Evolutionary conservation across 805 yeast genomes (phyloP).

Genomic region (Candida ortonii): DNA sequence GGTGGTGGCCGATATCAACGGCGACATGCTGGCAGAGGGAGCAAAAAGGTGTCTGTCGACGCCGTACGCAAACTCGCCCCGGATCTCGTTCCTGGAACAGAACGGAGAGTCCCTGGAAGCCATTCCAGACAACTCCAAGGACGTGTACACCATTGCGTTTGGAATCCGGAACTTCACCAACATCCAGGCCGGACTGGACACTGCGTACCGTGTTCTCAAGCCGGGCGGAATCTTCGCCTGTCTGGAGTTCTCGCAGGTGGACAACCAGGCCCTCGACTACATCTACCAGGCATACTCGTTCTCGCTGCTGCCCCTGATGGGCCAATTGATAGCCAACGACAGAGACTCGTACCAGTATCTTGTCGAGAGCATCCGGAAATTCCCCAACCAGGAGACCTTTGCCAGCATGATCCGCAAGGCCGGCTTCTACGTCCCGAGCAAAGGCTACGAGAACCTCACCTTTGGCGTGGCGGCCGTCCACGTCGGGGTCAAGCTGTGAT

Average conservation of each 20-base stretch:
- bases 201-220: conserved; percentile 93
- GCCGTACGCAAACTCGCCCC: conserved; percentile 61
- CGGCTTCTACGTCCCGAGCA: conserved; percentile 86
- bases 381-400: conserved; percentile 90
- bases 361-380: conserved; percentile 88
- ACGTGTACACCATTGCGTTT: conserved; percentile 93
- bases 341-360: conserved; percentile 94
- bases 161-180: conserved; percentile 97
- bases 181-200: conserved; percentile 86
- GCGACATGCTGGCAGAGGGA: conserved; percentile 95
- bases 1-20: conserved; percentile 92
- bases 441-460: conserved; percentile 90
- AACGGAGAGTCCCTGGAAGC: conserved; percentile 88
- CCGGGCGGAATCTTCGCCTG: conserved; percentile 99
- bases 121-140: conserved; percentile 84
- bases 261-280: conserved; percentile 69
- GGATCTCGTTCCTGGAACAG: conserved; percentile 82
- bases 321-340: conserved; percentile 92
- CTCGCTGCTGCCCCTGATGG: conserved; percentile 86
- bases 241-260: conserved; percentile 90
- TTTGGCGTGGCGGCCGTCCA: conserved; percentile 96
- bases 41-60: conserved; percentile 62
- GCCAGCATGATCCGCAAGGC: conserved; percentile 91
- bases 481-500: conserved; percentile 82
- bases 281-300: conserved; percentile 87